These are phyloP conservation scores for Pleurotus pulmonarius DNA, from an alignment of 768 basidiomycete genomes.

Conservation along the genomic window DNA sequence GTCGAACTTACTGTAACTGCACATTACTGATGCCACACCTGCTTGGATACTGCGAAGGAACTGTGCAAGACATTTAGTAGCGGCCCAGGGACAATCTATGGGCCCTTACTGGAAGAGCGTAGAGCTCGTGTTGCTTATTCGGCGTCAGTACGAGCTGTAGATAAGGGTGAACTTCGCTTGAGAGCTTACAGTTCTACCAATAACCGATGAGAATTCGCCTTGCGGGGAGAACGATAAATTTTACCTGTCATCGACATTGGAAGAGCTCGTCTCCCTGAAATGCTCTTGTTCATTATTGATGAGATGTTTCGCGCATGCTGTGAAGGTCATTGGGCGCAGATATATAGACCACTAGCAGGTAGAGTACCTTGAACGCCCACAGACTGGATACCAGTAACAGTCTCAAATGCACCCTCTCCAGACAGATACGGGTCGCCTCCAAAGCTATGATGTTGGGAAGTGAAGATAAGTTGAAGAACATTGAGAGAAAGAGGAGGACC, in stretches of 20 bases:
- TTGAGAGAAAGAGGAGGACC: conserved; percentile 5
- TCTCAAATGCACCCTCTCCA: conserved; percentile 53
- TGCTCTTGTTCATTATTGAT: conserved; percentile 51
- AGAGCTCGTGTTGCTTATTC: conserved; percentile 50
- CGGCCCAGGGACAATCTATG: background rate
- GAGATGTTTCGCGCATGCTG: conserved; percentile 40
- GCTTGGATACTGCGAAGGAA: conserved; percentile 61
- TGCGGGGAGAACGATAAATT: no score
- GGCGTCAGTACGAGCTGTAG: no score
- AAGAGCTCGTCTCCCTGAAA: conserved; percentile 35
- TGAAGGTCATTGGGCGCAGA: background rate
- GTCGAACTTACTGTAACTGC: conserved; percentile 47
- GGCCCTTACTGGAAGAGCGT: conserved; percentile 41
- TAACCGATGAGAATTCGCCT: no score
- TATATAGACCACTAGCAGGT: background rate
- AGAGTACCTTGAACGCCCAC: conserved; percentile 42
- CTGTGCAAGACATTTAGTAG: conserved; percentile 13
- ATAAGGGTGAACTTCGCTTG: no score
- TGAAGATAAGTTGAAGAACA: no score
- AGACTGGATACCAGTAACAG: conserved; percentile 48
- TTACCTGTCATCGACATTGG: conserved; percentile 40
- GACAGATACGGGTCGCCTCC: conserved; percentile 52
- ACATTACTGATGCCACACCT: conserved; percentile 65
- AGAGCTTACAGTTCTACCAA: no score
- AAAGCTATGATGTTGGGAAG: conserved; percentile 24